Percentiles rank a stretch among this genome's conserved stretches.
Evolutionary conservation across 352 stramenopile genomes (phyloP).

Genomic region (Pythium dissimile): DNA sequence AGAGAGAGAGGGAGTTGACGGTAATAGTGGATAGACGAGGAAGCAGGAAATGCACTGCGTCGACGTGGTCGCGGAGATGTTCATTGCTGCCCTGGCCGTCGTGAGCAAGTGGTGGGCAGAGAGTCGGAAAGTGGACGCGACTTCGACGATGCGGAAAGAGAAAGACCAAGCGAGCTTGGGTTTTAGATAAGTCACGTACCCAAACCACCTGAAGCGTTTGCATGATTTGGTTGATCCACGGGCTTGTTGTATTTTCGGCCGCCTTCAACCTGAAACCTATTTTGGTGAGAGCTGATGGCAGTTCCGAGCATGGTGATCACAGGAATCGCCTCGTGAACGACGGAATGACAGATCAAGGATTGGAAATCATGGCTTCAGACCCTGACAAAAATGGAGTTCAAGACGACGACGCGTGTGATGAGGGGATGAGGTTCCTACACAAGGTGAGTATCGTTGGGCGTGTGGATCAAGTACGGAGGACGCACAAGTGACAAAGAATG

Average conservation of each 20-base stretch:
- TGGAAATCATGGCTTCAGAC: too few species aligned
- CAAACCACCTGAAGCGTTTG: background rate
- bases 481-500: background rate
- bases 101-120: constrained; percentile 14
- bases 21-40: constrained; percentile 20
- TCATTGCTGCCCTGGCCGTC: background rate
- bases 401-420: too few species aligned
- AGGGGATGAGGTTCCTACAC: too few species aligned
- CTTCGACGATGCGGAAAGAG: background rate
- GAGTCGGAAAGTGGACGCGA: background rate
- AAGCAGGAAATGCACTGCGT: background rate
- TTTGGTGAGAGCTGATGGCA: background rate
- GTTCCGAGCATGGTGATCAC: too few species aligned
- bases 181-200: constrained; percentile 16
- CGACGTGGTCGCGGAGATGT: background rate
- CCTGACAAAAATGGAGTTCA: too few species aligned
- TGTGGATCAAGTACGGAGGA: too few species aligned
- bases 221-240: background rate
- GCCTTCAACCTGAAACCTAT: background rate
- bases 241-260: background rate
- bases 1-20: too few species aligned
- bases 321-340: too few species aligned
- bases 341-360: too few species aligned
- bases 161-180: constrained; percentile 1
- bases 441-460: too few species aligned